phyloP scores from a whole-genome alignment of 108 stramenopile genomes.

The Asterionellopsis glacialis region DNA sequence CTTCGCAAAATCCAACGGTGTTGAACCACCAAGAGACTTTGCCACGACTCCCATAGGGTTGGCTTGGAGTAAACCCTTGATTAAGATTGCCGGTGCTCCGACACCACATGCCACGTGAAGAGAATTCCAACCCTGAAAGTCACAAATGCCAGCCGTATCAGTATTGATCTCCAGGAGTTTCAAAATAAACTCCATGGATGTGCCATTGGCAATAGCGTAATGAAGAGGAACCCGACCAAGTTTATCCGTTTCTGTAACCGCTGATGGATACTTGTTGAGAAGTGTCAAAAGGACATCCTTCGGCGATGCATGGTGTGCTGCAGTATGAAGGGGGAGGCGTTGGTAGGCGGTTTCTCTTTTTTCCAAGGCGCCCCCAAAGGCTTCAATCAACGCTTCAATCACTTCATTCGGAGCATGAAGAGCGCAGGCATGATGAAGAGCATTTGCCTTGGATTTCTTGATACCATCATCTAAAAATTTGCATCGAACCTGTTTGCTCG shows the following conservation, averaged over 20 bases:
- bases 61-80: neutral
- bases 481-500: neutral
- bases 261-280: constrained; percentile 4
- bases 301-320: neutral
- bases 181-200: constrained; percentile 7
- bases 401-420: constrained; percentile 3
- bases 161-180: neutral
- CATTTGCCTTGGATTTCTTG: neutral
- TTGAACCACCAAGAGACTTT: too few species aligned
- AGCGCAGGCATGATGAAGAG: constrained; percentile 9
- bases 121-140: constrained; percentile 11
- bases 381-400: neutral
- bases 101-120: constrained; percentile 9
- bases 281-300: constrained; percentile 1
- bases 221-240: constrained; percentile 17
- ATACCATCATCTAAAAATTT: neutral
- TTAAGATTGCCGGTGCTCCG: neutral
- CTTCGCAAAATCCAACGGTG: too few species aligned
- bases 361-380: constrained; percentile 4
- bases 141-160: neutral
- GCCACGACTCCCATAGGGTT: too few species aligned
- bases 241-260: neutral
- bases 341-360: constrained; percentile 3
- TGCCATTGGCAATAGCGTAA: constrained; percentile 9
- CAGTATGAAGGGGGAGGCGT: constrained; percentile 12